These are phyloP conservation scores for Flammula alnicola DNA, from an alignment of 1,284 basidiomycete species.

Conservation along the genomic window DNA sequence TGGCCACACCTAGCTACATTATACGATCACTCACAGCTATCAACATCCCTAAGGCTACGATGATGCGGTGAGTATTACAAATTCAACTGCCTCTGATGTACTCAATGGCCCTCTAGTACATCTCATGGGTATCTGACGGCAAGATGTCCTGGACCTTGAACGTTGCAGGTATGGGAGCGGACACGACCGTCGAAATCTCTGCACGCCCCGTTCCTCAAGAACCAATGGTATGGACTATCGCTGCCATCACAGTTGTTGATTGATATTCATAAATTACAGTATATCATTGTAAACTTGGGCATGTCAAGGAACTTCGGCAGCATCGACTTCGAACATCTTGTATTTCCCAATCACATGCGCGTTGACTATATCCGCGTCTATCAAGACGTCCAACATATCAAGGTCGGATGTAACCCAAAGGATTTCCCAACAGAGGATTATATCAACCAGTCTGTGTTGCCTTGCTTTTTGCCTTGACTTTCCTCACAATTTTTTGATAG, in stretches of 20 bases:
- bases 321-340: constrained; percentile 68
- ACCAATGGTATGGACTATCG: constrained; percentile 64
- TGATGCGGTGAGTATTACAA: constrained; percentile 36
- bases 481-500: constrained; percentile 30
- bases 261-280: constrained; percentile 40
- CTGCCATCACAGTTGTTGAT: constrained; percentile 1
- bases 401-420: constrained; percentile 83
- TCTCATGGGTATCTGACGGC: constrained; percentile 76
- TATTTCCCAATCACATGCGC: constrained; percentile 72
- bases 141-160: constrained; percentile 79
- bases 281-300: constrained; percentile 83
- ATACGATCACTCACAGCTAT: not conserved
- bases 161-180: constrained; percentile 71
- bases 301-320: constrained; percentile 80
- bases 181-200: constrained; percentile 68
- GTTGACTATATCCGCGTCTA: constrained; percentile 89
- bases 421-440: constrained; percentile 79
- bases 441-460: constrained; percentile 62
- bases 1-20: constrained; percentile 4
- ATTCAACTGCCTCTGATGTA: not conserved
- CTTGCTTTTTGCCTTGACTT: not conserved
- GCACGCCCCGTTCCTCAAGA: constrained; percentile 82
- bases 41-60: constrained; percentile 45
- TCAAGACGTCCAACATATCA: constrained; percentile 61
- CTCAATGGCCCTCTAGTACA: constrained; percentile 54